Percentiles rank a stretch among this genome's conserved stretches.
Conservation (phyloP, 495 filamentous ascomycete species). For the Entonaema liquescens region DNA sequence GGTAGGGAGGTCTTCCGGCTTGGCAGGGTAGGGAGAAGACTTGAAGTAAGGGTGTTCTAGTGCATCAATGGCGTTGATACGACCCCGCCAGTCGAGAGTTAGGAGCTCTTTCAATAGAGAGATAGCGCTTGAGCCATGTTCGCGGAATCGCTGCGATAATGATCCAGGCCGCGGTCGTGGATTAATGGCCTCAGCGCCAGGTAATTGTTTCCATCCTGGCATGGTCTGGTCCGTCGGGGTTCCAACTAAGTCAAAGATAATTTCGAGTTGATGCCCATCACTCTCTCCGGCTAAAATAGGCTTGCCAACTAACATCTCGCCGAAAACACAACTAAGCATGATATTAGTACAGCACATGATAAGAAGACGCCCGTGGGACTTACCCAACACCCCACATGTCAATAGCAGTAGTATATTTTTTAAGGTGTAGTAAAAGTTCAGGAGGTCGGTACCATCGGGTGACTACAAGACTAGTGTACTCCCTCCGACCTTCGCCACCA, state of each 20-base stretch:
- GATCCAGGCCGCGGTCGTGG: slow-evolving; percentile 71
- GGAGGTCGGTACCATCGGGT: slow-evolving; percentile 98
- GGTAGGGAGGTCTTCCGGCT: slow-evolving; percentile 80
- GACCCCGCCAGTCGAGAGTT: slow-evolving; percentile 84
- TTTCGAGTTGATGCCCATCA: slow-evolving; percentile 86
- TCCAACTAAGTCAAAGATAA: slow-evolving; percentile 94
- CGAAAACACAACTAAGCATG: slow-evolving; percentile 83
- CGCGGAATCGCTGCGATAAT: slow-evolving; percentile 74
- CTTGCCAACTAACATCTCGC: slow-evolving; percentile 95
- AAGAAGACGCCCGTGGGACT: slow-evolving; percentile 33
- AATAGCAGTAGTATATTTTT: slow-evolving; percentile 92
- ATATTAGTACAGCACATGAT: slow-evolving; percentile 42
- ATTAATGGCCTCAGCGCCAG: slow-evolving; percentile 78
- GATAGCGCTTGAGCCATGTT: slow-evolving; percentile 73
- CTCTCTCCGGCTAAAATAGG: slow-evolving; percentile 91
- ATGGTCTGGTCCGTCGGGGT: slow-evolving; percentile 90
- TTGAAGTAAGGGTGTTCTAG: slow-evolving; percentile 92
- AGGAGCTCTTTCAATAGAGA: slow-evolving; percentile 84
- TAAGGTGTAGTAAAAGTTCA: slow-evolving; percentile 86
- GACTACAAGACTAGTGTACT: slow-evolving; percentile 95
- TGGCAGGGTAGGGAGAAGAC: slow-evolving; percentile 77
- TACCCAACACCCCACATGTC: slow-evolving; percentile 98
- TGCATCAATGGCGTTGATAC: slow-evolving; percentile 95
- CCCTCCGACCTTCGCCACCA: slow-evolving; percentile 82
- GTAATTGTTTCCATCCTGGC: slow-evolving; percentile 86